Evolutionary conservation across 352 stramenopile genomes (phyloP).

Genomic region (Lagenidium giganteum): DNA sequence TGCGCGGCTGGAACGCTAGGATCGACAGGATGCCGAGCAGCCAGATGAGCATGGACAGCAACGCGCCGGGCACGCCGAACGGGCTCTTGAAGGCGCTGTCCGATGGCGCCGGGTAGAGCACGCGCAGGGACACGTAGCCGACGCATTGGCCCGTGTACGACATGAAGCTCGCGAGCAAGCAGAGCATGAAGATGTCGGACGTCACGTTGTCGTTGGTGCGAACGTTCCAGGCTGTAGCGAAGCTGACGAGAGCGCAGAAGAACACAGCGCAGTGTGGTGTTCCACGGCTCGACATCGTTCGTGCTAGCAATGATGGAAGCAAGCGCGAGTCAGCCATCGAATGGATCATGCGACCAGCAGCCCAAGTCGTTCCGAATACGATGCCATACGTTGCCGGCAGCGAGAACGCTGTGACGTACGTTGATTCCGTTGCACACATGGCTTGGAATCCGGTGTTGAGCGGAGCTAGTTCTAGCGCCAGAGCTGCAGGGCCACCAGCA

Average conservation of each 20-base stretch:
- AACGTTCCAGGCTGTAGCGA: constrained; percentile 10
- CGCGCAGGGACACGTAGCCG: too few relatives aligned
- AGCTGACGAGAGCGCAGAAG: constrained; percentile 7
- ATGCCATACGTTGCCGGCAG: constrained; percentile 26
- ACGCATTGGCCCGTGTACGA: constrained; percentile 21
- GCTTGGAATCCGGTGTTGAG: constrained; percentile 8
- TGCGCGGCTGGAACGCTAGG: constrained; percentile 7
- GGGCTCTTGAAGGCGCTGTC: constrained; percentile 6
- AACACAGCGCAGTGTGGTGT: constrained; percentile 6
- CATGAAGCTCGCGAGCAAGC: constrained; percentile 12
- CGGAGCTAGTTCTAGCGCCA: constrained; percentile 1
- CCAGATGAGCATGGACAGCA: constrained; percentile 13
- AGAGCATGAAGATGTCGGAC: constrained; percentile 13
- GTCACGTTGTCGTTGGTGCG: constrained; percentile 1
- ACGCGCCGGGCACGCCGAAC: constrained; percentile 9
- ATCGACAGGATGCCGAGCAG: constrained; percentile 6
- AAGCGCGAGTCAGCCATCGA: constrained; percentile 21
- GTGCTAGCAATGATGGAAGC: neutral
- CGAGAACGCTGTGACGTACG: constrained; percentile 16
- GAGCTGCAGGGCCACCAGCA: neutral
- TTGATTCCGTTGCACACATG: neutral
- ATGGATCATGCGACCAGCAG: constrained; percentile 19
- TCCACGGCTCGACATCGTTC: too few relatives aligned
- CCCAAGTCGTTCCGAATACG: constrained; percentile 23
- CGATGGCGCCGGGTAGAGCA: constrained; percentile 15